Base-by-base conservation (phyloP, 371 early-diverging fungal species). In the Mortierella sp. region DNA sequence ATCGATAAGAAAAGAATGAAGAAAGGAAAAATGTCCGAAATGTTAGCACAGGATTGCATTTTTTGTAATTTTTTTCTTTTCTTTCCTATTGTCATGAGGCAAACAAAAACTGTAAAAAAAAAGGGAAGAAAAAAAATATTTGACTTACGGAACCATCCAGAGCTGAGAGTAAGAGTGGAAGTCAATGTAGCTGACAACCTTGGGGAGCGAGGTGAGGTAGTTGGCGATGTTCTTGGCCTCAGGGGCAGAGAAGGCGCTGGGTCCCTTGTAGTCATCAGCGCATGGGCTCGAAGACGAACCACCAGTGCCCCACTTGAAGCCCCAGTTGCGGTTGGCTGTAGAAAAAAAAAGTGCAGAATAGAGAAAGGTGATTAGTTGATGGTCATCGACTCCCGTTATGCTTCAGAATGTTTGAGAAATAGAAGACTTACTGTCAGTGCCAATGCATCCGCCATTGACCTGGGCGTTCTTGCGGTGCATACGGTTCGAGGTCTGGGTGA, bases 391-490 rank as follows among this genome's bases (percentile, higher is more conserved):
- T 26, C 80, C 75, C 50, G 57, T 64, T 3, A 57, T n/a, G 9
- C 61, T 26, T 9, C n/a, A n/a, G n/a, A n/a, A 51, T 9, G 18
- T 23, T 26, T 16, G 26, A 21, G 4, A 0, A 26, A 47, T 15
- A 9, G 28, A 16, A 11, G 0, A 70, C 76, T 50, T 67, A 76
- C 76, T 72, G 67, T 79, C 80, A 62, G 80, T 79, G 23, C 80
- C 80, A 25, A 63, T 56, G 58, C 80, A 79, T 52, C 73, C 80
- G 5, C 73, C 67, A 57, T 69, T 79, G 43, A 46, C 16, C 48
- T 79, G 71, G 15, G 88, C 76, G 79, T 88, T 89, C 82, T 90
- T 90, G 65, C 91, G 76, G 86, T 89, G 89, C 64, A 89, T 67
- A 19, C 91, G 82, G 64, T 83, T 64, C 11, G 72, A 68, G 25